These are phyloP conservation scores for Talaromyces sp. DNA, from an alignment of 2,329 filamentous ascomycete genomes.

Conservation along the genomic window DNA sequence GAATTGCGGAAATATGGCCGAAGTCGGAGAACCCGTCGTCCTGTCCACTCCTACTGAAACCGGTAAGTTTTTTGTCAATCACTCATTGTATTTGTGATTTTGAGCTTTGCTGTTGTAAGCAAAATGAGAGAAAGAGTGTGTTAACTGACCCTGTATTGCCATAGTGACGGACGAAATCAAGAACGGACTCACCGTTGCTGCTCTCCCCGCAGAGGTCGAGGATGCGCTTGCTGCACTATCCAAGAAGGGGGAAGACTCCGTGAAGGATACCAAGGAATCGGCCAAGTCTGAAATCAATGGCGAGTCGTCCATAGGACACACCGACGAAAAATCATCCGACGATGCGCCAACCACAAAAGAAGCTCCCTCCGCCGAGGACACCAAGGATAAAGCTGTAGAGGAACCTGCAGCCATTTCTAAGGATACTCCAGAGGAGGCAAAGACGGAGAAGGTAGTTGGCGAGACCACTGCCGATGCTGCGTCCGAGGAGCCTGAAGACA, in stretches of 20 bases:
- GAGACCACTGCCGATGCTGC: conserved; percentile 1
- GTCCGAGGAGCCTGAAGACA: background rate
- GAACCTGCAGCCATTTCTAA: background rate
- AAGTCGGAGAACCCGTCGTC: conserved; percentile 13
- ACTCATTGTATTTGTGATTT: background rate
- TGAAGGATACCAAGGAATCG: conserved; percentile 14
- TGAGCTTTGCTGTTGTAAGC: background rate
- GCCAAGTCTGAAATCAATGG: background rate
- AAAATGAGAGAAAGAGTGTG: background rate
- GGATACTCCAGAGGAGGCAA: conserved; percentile 9
- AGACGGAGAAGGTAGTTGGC: background rate
- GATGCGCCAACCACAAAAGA: conserved; percentile 4
- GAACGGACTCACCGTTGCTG: conserved; percentile 13
- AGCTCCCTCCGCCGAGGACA: background rate
- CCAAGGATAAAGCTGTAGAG: background rate
- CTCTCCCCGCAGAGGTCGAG: conserved; percentile 8
- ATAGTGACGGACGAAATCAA: conserved; percentile 15
- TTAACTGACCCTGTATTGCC: background rate
- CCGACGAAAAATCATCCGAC: conserved; percentile 8
- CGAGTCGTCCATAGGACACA: conserved; percentile 12
- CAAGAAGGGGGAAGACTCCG: conserved; percentile 14
- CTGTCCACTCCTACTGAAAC: conserved; percentile 9
- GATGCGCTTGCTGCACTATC: conserved; percentile 9
- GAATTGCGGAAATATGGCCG: conserved; percentile 2
- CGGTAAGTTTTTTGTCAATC: conserved; percentile 2